phyloP scores from a whole-genome alignment of 140 eudicot genomes.

The Senecio squalidus region DNA sequence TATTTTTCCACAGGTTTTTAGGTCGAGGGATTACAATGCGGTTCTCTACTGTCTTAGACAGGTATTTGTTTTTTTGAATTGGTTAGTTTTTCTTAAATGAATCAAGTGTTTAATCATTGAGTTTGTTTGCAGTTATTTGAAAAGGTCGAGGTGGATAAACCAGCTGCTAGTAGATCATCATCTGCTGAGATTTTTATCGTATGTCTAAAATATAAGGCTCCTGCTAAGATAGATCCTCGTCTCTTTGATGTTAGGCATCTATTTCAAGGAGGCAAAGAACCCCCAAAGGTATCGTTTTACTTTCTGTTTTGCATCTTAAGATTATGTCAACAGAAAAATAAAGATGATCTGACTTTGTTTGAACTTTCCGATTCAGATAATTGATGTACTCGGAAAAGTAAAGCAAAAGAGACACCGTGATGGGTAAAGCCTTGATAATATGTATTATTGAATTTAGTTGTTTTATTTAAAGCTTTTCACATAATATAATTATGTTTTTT shows the following conservation, averaged over 20 bases:
- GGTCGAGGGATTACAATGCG: slow-evolving; percentile 87
- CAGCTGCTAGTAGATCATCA: slow-evolving; percentile 80
- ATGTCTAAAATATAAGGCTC: slow-evolving; percentile 81
- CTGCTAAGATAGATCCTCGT: slow-evolving; percentile 93
- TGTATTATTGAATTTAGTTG: background rate
- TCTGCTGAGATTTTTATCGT: slow-evolving; percentile 75
- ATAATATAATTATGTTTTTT: background rate
- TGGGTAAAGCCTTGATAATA: slow-evolving; percentile 45
- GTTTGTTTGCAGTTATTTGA: slow-evolving; percentile 61
- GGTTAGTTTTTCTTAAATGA: background rate
- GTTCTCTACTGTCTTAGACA: slow-evolving; percentile 89
- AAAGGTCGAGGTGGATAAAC: slow-evolving; percentile 88
- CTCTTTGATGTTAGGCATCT: slow-evolving; percentile 85
- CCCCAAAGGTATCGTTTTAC: slow-evolving; percentile 51
- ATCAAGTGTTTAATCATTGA: background rate
- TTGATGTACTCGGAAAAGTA: slow-evolving; percentile 59
- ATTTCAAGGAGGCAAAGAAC: slow-evolving; percentile 75
- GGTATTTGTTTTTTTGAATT: slow-evolving; percentile 31
- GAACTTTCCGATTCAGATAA: slow-evolving; percentile 30
- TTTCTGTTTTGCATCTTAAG: background rate
- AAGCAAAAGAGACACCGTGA: slow-evolving; percentile 89
- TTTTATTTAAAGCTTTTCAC: background rate
- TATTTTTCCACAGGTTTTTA: slow-evolving; percentile 53
- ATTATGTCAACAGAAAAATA: background rate
- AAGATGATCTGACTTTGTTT: background rate